Percentiles rank a stretch among this genome's conserved stretches.
phyloP scores from a whole-genome alignment of 805 yeast species.

The Metschnikowia hibisci region DNA sequence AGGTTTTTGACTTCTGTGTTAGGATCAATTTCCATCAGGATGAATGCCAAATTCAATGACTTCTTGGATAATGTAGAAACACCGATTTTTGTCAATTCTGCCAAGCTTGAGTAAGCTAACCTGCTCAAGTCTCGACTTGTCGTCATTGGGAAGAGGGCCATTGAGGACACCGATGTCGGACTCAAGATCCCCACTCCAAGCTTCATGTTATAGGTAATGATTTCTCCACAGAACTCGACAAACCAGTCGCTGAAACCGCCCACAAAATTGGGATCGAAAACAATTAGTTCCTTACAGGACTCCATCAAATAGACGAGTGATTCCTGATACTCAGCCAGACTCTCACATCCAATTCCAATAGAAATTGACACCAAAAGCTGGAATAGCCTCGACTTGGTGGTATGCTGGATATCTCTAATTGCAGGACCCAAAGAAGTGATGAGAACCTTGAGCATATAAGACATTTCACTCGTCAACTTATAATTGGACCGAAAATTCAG shows the following conservation, averaged over 20 bases:
- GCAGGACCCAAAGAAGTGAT: constrained; percentile 39
- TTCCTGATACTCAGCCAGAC: constrained; percentile 24
- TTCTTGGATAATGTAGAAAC: constrained; percentile 33
- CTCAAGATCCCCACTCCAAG: constrained; percentile 28
- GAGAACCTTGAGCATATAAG: constrained; percentile 27
- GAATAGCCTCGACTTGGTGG: constrained; percentile 22
- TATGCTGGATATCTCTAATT: constrained; percentile 21
- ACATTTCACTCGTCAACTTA: constrained; percentile 22
- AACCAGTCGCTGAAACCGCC: constrained; percentile 32
- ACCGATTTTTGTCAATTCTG: constrained; percentile 43
- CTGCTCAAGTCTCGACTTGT: constrained; percentile 38
- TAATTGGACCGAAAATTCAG: constrained; percentile 35
- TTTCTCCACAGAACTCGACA: constrained; percentile 20
- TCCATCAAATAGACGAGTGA: constrained; percentile 24
- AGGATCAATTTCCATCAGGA: constrained; percentile 46
- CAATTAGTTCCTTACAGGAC: constrained; percentile 35
- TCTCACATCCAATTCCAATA: constrained; percentile 30
- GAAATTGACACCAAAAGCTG: constrained; percentile 27
- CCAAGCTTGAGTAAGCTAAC: constrained; percentile 52
- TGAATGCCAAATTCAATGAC: constrained; percentile 58
- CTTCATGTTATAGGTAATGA: constrained; percentile 35
- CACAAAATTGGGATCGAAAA: constrained; percentile 36
- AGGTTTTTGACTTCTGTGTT: constrained; percentile 43
- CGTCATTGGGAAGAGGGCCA: constrained; percentile 44
- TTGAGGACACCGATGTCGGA: constrained; percentile 36